Evolutionary conservation across 768 basidiomycete genomes (phyloP), one percentile per base, ranked within the genome.

Genomic region (Baorangia bicolor): DNA sequence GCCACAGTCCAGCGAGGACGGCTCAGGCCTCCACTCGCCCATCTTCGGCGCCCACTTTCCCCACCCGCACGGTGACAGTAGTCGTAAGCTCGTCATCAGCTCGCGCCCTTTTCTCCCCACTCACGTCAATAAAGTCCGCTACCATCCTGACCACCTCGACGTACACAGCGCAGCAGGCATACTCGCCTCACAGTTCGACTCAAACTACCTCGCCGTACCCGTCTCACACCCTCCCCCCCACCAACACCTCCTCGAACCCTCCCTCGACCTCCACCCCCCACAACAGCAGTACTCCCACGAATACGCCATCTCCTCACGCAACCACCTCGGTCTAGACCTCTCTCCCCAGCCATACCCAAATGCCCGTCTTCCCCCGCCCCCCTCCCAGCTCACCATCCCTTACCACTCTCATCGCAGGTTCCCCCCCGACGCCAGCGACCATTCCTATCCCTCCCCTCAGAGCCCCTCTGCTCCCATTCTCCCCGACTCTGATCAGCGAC

Each of bases 11-110:
- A 87, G 85, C 69, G 87, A 89, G 67, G 88, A 88, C 65, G 83
- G 85, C 66, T 89, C 88, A 49, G 87, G 85, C 57, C 73, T 90
- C 23, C 86, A 88, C 64, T 89, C 88, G 3, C 88, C 89, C 61
- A 79, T 84, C 49, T 86, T 86, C 72, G 76, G 75, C 53, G 69
- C 79, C 46, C 74, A 75, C 27, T 78, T 75, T 62, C 74, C 77
- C 69, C 69, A 77, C 59, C 69, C 74, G 53, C 75, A 77, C 74
- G 73, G 75, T 58, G 78, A 80, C 78, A 79, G 74, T 65, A 68
- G 65, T 77, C 52, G 70, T 78, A 61, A 53, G 64, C 58, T 30
- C 72, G 67, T 70, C 60, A 53, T 75, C 78, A 74, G 71, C 74
- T 80, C 84, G 74, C 74, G 75, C 64, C 74, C 77, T 66, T 75